Evolutionary conservation across 805 yeast genomes (phyloP).

Genomic region (Metschnikowia vanudenii): DNA sequence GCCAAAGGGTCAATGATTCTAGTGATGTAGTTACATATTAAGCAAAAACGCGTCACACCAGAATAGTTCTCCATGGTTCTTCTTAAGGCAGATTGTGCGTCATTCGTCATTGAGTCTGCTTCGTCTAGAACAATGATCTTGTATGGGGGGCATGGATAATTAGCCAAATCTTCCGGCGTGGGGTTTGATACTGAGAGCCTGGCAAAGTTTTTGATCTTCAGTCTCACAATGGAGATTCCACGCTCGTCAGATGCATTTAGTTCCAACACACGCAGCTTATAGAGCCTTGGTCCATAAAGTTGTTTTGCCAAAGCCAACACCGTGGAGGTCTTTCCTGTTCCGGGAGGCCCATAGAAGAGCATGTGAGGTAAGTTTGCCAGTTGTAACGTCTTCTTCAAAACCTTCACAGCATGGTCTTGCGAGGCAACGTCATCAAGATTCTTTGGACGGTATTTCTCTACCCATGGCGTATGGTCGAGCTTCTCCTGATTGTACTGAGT

Average conservation of each 20-base stretch:
- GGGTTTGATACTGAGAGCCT: conserved; percentile 83
- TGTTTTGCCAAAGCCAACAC: conserved; percentile 79
- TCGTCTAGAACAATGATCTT: conserved; percentile 90
- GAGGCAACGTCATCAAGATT: conserved; percentile 84
- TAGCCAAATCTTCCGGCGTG: conserved; percentile 57
- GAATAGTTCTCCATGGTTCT: conserved; percentile 93
- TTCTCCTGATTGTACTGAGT: conserved; percentile 39
- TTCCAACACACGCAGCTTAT: conserved; percentile 72
- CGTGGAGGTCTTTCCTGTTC: conserved; percentile 90
- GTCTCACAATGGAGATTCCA: conserved; percentile 84
- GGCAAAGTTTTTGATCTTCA: conserved; percentile 84
- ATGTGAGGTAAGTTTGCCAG: conserved; percentile 88
- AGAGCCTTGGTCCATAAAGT: conserved; percentile 67
- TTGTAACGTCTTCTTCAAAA: conserved; percentile 72
- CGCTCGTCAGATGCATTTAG: conserved; percentile 89
- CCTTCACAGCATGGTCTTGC: conserved; percentile 85
- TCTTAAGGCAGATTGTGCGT: conserved; percentile 93
- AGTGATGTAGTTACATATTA: conserved; percentile 94
- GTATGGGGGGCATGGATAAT: conserved; percentile 95
- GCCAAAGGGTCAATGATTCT: conserved; percentile 96
- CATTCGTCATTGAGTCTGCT: conserved; percentile 97
- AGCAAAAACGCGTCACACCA: conserved; percentile 82
- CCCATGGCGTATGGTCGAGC: conserved; percentile 76
- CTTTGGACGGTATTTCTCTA: conserved; percentile 86
- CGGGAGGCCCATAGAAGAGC: conserved; percentile 93